These are phyloP conservation scores for Gentiana dahurica DNA, from an alignment of 257 asterid genomes.

Conservation along the genomic window DNA sequence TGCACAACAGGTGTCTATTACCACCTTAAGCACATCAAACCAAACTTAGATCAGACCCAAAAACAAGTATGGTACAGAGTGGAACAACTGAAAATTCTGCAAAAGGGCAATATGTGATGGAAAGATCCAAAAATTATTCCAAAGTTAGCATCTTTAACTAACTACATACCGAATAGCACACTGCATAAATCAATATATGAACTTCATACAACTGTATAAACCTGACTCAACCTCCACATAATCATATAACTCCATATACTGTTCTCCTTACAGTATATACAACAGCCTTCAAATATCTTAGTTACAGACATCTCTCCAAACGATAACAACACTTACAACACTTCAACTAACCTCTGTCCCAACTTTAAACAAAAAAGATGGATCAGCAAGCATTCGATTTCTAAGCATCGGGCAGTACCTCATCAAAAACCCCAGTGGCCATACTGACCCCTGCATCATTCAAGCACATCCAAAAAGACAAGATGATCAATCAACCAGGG, in stretches of 20 bases:
- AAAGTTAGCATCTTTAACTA: not conserved
- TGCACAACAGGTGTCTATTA: slow-evolving; percentile 92
- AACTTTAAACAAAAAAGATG: slow-evolving; percentile 84
- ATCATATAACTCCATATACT: not conserved
- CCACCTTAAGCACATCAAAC: slow-evolving; percentile 37
- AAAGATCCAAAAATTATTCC: not conserved
- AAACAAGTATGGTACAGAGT: not conserved
- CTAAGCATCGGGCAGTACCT: slow-evolving; percentile 71
- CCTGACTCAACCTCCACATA: not conserved
- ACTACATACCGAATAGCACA: no score
- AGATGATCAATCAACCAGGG: slow-evolving; percentile 4
- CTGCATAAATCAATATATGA: no score
- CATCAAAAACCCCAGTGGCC: slow-evolving; percentile 86
- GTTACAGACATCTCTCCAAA: no score
- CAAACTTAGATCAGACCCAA: not conserved
- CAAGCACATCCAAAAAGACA: slow-evolving; percentile 8
- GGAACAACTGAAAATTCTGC: not conserved
- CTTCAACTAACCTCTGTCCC: slow-evolving; percentile 74
- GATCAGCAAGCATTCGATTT: slow-evolving; percentile 91
- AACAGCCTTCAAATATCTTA: no score
- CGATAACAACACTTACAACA: not conserved
- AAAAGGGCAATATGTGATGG: not conserved
- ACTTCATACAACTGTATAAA: no score
- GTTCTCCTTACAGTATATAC: no score
- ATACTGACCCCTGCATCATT: slow-evolving; percentile 49